Evolutionary conservation across 2,329 filamentous ascomycete genomes (phyloP), one percentile per base, ranked within the genome.

Genomic region (Parascedosporium putredinis): DNA sequence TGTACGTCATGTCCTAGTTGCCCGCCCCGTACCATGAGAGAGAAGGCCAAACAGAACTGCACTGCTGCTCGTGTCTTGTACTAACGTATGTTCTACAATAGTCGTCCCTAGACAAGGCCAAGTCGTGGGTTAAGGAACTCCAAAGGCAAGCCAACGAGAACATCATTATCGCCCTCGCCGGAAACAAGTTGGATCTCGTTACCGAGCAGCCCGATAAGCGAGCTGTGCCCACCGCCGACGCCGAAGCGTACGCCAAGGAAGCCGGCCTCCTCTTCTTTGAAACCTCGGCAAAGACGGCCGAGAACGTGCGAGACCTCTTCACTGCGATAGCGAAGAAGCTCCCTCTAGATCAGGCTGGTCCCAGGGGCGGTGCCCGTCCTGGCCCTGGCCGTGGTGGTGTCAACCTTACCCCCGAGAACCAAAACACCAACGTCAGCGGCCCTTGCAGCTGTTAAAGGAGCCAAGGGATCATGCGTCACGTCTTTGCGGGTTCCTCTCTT

Each of bases 61-160:
- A n/a, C n/a, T n/a, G n/a, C n/a, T n/a, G n/a, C n/a, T n/a, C n/a
- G n/a, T n/a, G n/a, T n/a, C n/a, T n/a, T 50, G 45, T 23, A 45
- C 51, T 60, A 52, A 61, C 50, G 27, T 27, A n/a, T n/a, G n/a
- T n/a, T n/a, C n/a, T 12, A 43, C 25, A 34, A 45, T 53, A 98
- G 93, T 81, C 90, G 56, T 98, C 93, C 45, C 76, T 98, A 62
- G 94, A 98, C 70, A 98, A 98, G 76, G 94, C 94, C 59, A 98
- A 98, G 71, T 86, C 90, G 42, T 98, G 93, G 93, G 91, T 98
- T 52, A 97, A 97, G 73, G 93, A 98, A 67, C 82, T 98, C 50
- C 93, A 98, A 70, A 84, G 93, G 64, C 93, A 98, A 72, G 93
- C 94, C 55, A 98, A 97, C 74, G 93, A 98, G 71, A 97, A 97